phyloP scores from a whole-genome alignment of 1,284 basidiomycete genomes.

The Papiliotrema nemorosa region DNA sequence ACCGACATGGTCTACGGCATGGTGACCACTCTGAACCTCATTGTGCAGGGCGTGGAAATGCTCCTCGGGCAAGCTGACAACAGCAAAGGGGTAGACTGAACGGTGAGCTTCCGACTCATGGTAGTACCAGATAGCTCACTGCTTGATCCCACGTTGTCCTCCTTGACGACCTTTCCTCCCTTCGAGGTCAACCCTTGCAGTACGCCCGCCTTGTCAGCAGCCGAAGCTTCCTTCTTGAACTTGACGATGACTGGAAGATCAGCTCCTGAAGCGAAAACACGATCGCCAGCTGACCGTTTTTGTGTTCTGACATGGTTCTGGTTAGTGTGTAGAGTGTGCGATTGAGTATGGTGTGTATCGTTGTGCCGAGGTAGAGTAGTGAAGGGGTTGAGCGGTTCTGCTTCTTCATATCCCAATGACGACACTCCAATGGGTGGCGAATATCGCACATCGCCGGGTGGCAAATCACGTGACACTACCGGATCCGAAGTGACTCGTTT shows the following conservation, averaged over 20 bases:
- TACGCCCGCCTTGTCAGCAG: constrained; percentile 28
- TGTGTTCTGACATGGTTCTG: constrained; percentile 25
- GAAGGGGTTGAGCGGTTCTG: too few relatives aligned
- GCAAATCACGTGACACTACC: too few relatives aligned
- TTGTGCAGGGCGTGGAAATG: constrained; percentile 28
- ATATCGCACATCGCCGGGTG: too few relatives aligned
- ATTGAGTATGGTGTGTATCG: too few relatives aligned
- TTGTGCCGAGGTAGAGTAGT: too few relatives aligned
- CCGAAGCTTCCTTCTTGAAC: constrained; percentile 37
- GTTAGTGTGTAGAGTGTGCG: too few relatives aligned
- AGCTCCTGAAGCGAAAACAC: not conserved
- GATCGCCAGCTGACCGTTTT: constrained; percentile 17
- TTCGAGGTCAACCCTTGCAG: constrained; percentile 25
- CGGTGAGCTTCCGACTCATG: not conserved
- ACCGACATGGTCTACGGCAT: constrained; percentile 36
- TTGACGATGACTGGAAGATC: constrained; percentile 34
- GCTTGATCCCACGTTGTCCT: constrained; percentile 34
- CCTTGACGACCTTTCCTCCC: constrained; percentile 32
- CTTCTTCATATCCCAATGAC: too few relatives aligned
- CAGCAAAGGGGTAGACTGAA: constrained; percentile 40
- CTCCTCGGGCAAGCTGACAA: constrained; percentile 25
- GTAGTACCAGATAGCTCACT: constrained; percentile 18
- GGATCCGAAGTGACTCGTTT: not conserved
- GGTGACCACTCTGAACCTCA: constrained; percentile 24
- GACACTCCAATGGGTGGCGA: too few relatives aligned